A percentile compares a stretch with the other conserved stretches of the same genome.
Conservation (phyloP, 2,329 filamentous ascomycete species). For the Drechslerella stenobrocha region DNA sequence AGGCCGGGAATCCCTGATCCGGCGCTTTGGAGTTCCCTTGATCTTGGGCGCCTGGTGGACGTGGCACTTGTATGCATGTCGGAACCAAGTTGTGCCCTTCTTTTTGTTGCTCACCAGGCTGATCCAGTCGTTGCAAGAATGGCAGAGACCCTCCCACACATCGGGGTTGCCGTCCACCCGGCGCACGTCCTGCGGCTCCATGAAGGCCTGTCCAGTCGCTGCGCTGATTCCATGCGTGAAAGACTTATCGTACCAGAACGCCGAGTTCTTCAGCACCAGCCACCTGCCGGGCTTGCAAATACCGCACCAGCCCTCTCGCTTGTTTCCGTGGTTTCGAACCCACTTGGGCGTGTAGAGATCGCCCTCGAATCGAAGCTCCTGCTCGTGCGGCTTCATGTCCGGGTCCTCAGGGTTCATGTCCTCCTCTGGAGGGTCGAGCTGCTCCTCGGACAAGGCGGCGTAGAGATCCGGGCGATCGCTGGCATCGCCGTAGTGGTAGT, state of each 20-base stretch:
- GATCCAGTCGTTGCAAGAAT: conserved; percentile 79
- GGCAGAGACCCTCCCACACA: conserved; percentile 78
- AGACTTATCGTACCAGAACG: conserved; percentile 91
- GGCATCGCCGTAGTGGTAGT: conserved; percentile 73
- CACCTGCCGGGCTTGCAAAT: conserved; percentile 84
- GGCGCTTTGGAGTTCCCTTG: conserved; percentile 70
- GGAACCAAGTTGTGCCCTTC: conserved; percentile 89
- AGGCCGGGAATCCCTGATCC: conserved; percentile 53
- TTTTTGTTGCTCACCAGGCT: conserved; percentile 82
- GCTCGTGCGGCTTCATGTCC: conserved; percentile 74
- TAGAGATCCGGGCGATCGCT: conserved; percentile 77
- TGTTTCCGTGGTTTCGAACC: conserved; percentile 83
- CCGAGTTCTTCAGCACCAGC: conserved; percentile 86
- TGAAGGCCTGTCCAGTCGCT: conserved; percentile 75
- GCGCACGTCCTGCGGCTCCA: conserved; percentile 73
- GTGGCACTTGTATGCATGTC: conserved; percentile 74
- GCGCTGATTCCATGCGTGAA: conserved; percentile 86
- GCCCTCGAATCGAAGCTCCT: conserved; percentile 75
- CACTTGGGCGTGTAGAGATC: conserved; percentile 82
- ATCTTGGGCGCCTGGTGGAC: conserved; percentile 66
- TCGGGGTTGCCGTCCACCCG: conserved; percentile 79
- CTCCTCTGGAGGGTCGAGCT: conserved; percentile 72
- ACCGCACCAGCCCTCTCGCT: conserved; percentile 86
- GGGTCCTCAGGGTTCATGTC: conserved; percentile 80
- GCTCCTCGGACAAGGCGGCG: conserved; percentile 73